Percentiles rank a stretch among this genome's conserved stretches.
Conservation (phyloP, 2,329 filamentous ascomycete genomes). For the Cordyceps tenuipes region DNA sequence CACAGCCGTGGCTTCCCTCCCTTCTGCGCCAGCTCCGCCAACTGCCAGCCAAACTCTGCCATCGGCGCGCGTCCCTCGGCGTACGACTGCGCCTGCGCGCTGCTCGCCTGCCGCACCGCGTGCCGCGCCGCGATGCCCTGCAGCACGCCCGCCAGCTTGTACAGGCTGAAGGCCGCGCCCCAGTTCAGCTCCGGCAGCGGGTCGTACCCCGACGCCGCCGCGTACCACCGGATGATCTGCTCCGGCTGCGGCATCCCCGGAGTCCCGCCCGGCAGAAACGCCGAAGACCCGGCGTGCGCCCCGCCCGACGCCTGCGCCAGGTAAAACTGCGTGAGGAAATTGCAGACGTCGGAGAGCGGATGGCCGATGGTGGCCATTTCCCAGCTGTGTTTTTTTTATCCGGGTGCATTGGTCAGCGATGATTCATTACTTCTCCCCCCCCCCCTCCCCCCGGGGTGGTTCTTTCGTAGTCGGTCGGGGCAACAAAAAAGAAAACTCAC, state of each 20-base stretch:
- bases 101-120: conserved; percentile 81
- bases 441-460: too few species aligned
- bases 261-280: conserved; percentile 54
- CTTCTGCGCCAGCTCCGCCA: conserved; percentile 44
- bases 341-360: conserved; percentile 82
- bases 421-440: neutral
- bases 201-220: conserved; percentile 58
- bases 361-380: conserved; percentile 99
- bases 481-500: conserved; percentile 31
- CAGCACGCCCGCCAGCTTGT: conserved; percentile 52
- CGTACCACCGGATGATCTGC: conserved; percentile 33
- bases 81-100: conserved; percentile 68
- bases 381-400: too few species aligned
- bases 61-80: conserved; percentile 60
- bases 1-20: conserved; percentile 22
- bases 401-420: conserved; percentile 11
- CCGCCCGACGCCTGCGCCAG: conserved; percentile 13
- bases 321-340: conserved; percentile 49
- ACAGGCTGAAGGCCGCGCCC: conserved; percentile 55
- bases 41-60: conserved; percentile 69
- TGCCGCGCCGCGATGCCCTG: conserved; percentile 91
- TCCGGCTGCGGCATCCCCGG: conserved; percentile 50
- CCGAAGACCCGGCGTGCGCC: conserved; percentile 25
- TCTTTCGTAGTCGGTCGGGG: neutral
- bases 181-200: conserved; percentile 50